A percentile compares a stretch with the other conserved stretches of the same genome.
Evolutionary conservation across 169 alveolate species (phyloP).

Genomic region (Babesia divergens): DNA sequence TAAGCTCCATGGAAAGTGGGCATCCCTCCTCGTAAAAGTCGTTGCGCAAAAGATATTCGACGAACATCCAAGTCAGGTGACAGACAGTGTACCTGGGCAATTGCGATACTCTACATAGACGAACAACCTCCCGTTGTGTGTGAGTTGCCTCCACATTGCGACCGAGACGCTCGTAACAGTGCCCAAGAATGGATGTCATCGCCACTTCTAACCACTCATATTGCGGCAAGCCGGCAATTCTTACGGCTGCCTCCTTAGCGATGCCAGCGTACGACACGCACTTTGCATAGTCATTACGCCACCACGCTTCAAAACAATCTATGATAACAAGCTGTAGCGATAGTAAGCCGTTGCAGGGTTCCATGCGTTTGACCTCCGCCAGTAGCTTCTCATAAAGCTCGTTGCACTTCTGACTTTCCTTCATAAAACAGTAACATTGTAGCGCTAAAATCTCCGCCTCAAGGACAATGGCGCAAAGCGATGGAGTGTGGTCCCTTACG

Average conservation of each 20-base stretch:
- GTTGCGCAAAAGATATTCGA: constrained; percentile 55
- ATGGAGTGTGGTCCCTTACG: neutral
- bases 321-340: constrained; percentile 25
- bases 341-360: constrained; percentile 44
- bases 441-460: constrained; percentile 42
- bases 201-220: constrained; percentile 62
- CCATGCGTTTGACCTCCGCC: neutral
- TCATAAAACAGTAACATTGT: constrained; percentile 44
- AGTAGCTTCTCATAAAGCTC: neutral
- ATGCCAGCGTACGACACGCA: constrained; percentile 14
- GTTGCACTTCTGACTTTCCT: neutral
- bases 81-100: constrained; percentile 48
- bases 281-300: constrained; percentile 6
- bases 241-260: constrained; percentile 18
- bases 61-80: constrained; percentile 47
- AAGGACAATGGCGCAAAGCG: neutral
- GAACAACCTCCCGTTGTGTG: constrained; percentile 40
- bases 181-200: constrained; percentile 32
- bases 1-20: constrained; percentile 39
- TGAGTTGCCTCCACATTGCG: constrained; percentile 13
- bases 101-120: constrained; percentile 33
- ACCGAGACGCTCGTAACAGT: constrained; percentile 27
- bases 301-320: constrained; percentile 32
- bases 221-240: constrained; percentile 15
- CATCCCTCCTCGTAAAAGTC: constrained; percentile 37